Conservation (phyloP, 2,329 filamentous ascomycete species). For the Ceratocystis ficicola region DNA sequence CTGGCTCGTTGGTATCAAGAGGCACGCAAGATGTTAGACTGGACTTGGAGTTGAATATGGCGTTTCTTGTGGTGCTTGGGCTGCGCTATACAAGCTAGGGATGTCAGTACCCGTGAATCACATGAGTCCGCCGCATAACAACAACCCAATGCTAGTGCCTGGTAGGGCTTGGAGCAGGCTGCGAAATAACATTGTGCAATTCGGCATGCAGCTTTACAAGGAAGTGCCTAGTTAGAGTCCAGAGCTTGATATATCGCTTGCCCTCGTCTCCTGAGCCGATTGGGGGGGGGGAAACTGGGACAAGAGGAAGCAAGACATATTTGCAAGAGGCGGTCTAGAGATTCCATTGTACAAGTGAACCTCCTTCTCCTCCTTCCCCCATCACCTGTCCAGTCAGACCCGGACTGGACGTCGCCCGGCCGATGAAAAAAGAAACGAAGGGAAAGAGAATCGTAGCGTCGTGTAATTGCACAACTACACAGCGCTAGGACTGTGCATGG, state of each 20-base stretch:
- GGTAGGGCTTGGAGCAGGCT: not conserved
- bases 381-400: no score
- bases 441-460: not conserved
- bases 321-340: constrained; percentile 6
- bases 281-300: not conserved
- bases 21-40: no score
- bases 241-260: not conserved
- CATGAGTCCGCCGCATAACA: not conserved
- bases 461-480: not conserved
- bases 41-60: no score
- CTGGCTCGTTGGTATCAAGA: no score
- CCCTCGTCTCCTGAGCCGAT: not conserved
- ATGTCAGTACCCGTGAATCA: not conserved
- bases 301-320: not conserved
- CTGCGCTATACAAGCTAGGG: not conserved
- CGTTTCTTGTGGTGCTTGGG: not conserved
- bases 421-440: not conserved
- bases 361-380: not conserved
- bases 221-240: not conserved
- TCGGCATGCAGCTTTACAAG: not conserved
- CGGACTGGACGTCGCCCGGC: not conserved
- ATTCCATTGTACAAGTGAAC: not conserved
- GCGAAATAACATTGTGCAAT: not conserved
- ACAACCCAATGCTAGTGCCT: not conserved
- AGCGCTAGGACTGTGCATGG: not conserved